phyloP scores from a whole-genome alignment of 495 filamentous ascomycete species.

The Clavariopsis aquatica region DNA sequence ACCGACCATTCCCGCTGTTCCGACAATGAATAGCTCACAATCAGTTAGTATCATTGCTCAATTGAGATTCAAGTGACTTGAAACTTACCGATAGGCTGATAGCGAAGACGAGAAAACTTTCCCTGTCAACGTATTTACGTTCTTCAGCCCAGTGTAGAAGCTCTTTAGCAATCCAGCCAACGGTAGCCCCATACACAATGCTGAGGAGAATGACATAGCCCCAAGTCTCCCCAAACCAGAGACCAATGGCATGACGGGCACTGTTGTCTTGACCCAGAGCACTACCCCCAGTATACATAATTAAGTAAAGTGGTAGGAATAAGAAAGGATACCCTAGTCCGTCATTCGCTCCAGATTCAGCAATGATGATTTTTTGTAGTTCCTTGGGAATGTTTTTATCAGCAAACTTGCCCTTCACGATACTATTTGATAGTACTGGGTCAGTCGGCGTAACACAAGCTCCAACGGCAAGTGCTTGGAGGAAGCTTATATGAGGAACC shows the following conservation, averaged over 20 bases:
- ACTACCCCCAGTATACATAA: constrained; percentile 68
- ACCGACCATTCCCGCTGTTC: constrained; percentile 85
- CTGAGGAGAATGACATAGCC: constrained; percentile 80
- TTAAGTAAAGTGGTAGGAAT: constrained; percentile 79
- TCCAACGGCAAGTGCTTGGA: constrained; percentile 76
- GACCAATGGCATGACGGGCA: constrained; percentile 64
- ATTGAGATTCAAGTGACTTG: not conserved
- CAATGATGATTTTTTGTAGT: constrained; percentile 83
- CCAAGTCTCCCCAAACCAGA: constrained; percentile 90
- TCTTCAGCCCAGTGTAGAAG: constrained; percentile 82
- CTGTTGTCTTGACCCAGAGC: constrained; percentile 61
- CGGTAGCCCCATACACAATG: constrained; percentile 70
- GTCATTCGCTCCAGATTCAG: constrained; percentile 90
- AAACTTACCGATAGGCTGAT: constrained; percentile 73
- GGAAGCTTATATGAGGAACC: constrained; percentile 69
- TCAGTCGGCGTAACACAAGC: constrained; percentile 91
- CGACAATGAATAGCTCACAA: constrained; percentile 70
- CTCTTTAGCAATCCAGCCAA: constrained; percentile 81
- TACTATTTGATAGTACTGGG: constrained; percentile 83
- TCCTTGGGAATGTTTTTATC: constrained; percentile 83
- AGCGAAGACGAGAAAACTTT: constrained; percentile 88
- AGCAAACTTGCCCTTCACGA: constrained; percentile 92
- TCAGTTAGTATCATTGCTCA: not conserved
- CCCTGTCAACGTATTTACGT: constrained; percentile 79
- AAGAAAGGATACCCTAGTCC: constrained; percentile 92